Percentiles rank a stretch among this genome's conserved stretches.
Conservation (phyloP, 2,329 filamentous ascomycete species). For the Fusarium sp. region DNA sequence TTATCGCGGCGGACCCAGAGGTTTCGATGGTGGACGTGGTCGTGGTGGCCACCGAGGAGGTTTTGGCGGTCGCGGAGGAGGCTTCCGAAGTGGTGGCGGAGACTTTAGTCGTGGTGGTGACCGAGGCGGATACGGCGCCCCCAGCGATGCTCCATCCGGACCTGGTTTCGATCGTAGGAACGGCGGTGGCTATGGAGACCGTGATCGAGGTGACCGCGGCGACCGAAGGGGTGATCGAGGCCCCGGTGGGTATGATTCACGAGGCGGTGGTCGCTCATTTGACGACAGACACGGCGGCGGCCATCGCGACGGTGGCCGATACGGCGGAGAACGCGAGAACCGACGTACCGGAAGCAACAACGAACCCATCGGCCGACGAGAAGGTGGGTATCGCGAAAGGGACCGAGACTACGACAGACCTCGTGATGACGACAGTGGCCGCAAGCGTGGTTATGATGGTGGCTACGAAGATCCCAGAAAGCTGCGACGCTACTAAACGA, state of each 20-base stretch:
- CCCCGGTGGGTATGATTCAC: constrained; percentile 71
- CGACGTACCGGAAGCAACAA: constrained; percentile 81
- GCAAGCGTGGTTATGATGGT: constrained; percentile 81
- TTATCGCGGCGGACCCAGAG: constrained; percentile 61
- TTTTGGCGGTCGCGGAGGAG: constrained; percentile 67
- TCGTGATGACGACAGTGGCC: constrained; percentile 66
- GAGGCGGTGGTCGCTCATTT: constrained; percentile 67
- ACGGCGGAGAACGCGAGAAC: constrained; percentile 58
- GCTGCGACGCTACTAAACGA: constrained; percentile 69
- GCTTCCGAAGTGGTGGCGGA: constrained; percentile 62
- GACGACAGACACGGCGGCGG: constrained; percentile 67
- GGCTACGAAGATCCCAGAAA: constrained; percentile 82
- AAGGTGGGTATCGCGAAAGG: constrained; percentile 67
- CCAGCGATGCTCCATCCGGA: constrained; percentile 71
- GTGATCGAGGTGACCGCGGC: constrained; percentile 54
- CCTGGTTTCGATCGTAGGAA: constrained; percentile 65
- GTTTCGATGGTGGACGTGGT: constrained; percentile 60
- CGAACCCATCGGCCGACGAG: constrained; percentile 80
- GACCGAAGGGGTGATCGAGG: constrained; percentile 57
- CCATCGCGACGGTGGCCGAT: constrained; percentile 59
- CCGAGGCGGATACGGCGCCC: constrained; percentile 64
- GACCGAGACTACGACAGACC: constrained; percentile 67
- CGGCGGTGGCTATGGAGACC: constrained; percentile 58
- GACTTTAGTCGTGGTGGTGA: constrained; percentile 56
- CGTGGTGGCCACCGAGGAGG: constrained; percentile 63